Evolutionary conservation across 202 grass and related monocot species (phyloP), one percentile per base, ranked within the genome.

Genomic region (Panicum virgatum): DNA sequence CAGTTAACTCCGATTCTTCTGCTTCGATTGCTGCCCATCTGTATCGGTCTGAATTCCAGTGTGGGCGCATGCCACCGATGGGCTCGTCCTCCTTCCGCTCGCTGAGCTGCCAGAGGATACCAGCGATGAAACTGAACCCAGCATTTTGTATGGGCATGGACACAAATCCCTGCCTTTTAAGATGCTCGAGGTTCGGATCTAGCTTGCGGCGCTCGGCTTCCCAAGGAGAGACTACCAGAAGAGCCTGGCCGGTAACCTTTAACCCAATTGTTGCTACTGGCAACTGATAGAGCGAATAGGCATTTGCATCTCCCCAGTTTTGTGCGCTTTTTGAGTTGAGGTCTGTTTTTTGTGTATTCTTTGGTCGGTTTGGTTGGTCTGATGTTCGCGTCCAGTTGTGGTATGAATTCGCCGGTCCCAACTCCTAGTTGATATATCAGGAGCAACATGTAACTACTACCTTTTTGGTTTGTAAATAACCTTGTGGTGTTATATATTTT

Each of bases 21-120:
- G n/a, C 79, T 0, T 78, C 85, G 19, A 80, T 85, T 19, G 56
- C 83, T 1, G 58, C 76, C 30, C 92, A 94, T 30, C 63, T 86
- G 47, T 93, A 88, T 84, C 86, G 82, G 63, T 66, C 82, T 0
- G 95, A 98, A 14, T 88, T 90, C 53, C 92, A 91, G 12, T 94
- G 87, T 3, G 87, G 83, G 2, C 79, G 91, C 32, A 87, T 90
- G 57, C 85, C 89, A 56, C 86, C 79, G 1, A 79, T 93, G 59
- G 83, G 90, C 46, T 92, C 92, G 26, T 93, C 95, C 39, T 95
- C 95, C 38, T 90, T 98, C 88, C 88, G 96, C 64, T 91, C 91
- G 40, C 30, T 94, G 62, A 98, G 92, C 73, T 98, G 96, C 84
- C 92, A 98, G 77, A 82, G 86, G 75, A 93, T 90, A 12, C 71